These are phyloP conservation scores for Daphne laureola DNA, from an alignment of 441 rosid species.

Conservation along the genomic window DNA sequence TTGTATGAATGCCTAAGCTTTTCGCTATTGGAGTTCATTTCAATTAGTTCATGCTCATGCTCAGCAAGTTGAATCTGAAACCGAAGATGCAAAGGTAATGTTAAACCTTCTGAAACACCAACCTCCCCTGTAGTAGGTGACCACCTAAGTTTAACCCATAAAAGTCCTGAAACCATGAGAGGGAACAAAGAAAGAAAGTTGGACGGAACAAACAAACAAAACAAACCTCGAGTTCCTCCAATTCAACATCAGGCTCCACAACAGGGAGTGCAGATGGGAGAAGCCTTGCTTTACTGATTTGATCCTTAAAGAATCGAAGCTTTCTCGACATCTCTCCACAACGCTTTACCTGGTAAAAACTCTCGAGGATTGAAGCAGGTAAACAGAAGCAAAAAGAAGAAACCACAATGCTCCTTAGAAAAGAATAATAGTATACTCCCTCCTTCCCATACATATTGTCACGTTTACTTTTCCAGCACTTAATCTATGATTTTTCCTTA, in stretches of 20 bases:
- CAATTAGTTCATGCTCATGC: conserved; percentile 86
- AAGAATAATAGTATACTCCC: too few species aligned
- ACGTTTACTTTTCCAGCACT: too few species aligned
- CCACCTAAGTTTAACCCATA: background rate
- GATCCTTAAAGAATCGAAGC: conserved; percentile 84
- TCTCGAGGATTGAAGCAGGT: conserved; percentile 19
- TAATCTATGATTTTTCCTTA: too few species aligned
- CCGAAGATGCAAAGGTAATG: conserved; percentile 16
- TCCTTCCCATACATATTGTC: too few species aligned
- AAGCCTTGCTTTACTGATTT: conserved; percentile 83
- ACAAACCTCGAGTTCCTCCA: conserved; percentile 91
- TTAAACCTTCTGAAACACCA: conserved; percentile 11
- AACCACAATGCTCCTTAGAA: background rate
- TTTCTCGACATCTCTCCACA: conserved; percentile 99
- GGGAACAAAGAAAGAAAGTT: conserved; percentile 1
- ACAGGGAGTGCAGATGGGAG: conserved; percentile 50
- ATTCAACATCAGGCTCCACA: conserved; percentile 67
- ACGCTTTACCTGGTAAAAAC: conserved; percentile 70
- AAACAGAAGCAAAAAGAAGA: background rate
- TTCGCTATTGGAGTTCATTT: conserved; percentile 91
- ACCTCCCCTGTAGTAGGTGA: conserved; percentile 1
- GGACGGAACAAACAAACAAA: conserved; percentile 8
- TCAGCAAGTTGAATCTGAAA: conserved; percentile 83
- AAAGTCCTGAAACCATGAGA: conserved; percentile 8
- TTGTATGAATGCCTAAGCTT: conserved; percentile 83